A percentile compares a stretch with the other conserved stretches of the same genome.
Evolutionary conservation across 176 grass and related monocot species (phyloP).

Genomic region (Musa acuminata): DNA sequence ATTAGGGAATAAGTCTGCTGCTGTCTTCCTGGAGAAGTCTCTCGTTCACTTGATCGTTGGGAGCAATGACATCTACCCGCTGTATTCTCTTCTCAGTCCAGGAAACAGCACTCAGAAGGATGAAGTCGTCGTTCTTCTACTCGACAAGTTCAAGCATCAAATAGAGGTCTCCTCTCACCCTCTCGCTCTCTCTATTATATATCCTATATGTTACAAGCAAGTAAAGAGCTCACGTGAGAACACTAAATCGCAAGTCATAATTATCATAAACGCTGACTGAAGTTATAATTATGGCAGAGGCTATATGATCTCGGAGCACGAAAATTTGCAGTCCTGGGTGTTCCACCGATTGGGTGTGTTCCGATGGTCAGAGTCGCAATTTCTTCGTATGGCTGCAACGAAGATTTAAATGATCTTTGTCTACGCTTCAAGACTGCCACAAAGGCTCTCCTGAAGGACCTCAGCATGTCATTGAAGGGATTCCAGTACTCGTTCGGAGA

Average conservation of each 20-base stretch:
- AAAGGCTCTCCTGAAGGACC: conserved; percentile 4
- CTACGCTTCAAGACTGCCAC: conserved; percentile 11
- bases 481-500: conserved; percentile 26
- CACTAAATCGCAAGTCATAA: too few relatives aligned
- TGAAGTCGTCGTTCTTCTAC: conserved; percentile 14
- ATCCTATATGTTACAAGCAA: not conserved
- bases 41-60: conserved; percentile 22
- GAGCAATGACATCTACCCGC: conserved; percentile 29
- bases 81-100: not conserved
- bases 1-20: not conserved
- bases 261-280: not conserved
- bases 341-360: conserved; percentile 7
- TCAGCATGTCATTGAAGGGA: conserved; percentile 18
- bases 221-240: not conserved
- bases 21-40: conserved; percentile 16
- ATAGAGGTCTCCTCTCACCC: conserved; percentile 11
- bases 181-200: not conserved
- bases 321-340: conserved; percentile 24
- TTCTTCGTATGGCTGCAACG: conserved; percentile 11
- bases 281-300: not conserved
- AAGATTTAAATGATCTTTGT: conserved; percentile 21
- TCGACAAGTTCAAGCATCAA: conserved; percentile 17
- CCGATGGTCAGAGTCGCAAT: conserved; percentile 13
- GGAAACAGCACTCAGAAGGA: conserved; percentile 7
- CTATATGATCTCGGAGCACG: conserved; percentile 15